These are phyloP conservation scores for Cercis canadensis DNA, from an alignment of 306 rosid species.

Conservation along the genomic window DNA sequence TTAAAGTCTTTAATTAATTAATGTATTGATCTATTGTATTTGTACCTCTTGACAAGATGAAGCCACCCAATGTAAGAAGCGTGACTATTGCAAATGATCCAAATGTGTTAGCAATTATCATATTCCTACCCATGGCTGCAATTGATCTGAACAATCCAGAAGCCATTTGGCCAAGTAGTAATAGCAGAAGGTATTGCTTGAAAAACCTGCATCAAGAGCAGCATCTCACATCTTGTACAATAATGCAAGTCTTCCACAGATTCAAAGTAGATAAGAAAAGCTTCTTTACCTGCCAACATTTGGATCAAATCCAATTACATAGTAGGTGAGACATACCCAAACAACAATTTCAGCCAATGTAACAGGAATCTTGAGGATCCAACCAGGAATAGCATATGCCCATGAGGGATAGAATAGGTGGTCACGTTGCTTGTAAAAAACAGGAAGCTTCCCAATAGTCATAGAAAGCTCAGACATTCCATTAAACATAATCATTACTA, in stretches of 20 bases:
- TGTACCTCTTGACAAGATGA: conserved; percentile 73
- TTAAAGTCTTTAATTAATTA: neutral
- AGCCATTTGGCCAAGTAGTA: conserved; percentile 63
- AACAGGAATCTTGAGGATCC: conserved; percentile 69
- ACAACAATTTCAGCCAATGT: conserved; percentile 54
- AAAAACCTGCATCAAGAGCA: conserved; percentile 55
- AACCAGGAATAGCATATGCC: conserved; percentile 68
- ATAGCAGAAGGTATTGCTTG: conserved; percentile 59
- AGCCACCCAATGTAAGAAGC: conserved; percentile 63
- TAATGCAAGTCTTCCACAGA: neutral
- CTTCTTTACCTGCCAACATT: conserved; percentile 51
- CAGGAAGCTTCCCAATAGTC: conserved; percentile 68
- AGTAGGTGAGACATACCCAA: conserved; percentile 69
- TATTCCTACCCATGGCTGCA: conserved; percentile 56
- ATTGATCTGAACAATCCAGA: conserved; percentile 64
- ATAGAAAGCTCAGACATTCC: conserved; percentile 66
- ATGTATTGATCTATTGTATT: neutral
- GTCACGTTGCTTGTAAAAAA: conserved; percentile 74
- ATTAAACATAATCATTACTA: conserved; percentile 42
- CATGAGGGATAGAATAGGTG: conserved; percentile 68
- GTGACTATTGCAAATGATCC: conserved; percentile 60
- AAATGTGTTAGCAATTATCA: conserved; percentile 61
- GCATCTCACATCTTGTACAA: neutral
- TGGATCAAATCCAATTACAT: conserved; percentile 70
- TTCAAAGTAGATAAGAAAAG: neutral